Percentiles rank a stretch among this genome's conserved stretches.
These are phyloP conservation scores for Apiospora arundinis DNA, from an alignment of 2,329 filamentous ascomycete genomes.

Conservation along the genomic window DNA sequence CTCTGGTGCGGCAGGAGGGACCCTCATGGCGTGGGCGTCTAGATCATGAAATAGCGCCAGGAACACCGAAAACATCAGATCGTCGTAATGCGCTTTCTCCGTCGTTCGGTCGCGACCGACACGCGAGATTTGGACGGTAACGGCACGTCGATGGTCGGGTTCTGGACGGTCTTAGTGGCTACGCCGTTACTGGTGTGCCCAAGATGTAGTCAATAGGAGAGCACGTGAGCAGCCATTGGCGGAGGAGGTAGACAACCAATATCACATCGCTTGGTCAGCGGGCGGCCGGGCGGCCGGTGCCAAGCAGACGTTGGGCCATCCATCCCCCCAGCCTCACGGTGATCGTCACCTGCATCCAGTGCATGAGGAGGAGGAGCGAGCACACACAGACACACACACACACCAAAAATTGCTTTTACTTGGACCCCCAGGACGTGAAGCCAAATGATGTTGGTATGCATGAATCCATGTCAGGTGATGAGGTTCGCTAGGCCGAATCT, in stretches of 20 bases:
- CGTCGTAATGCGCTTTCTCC: constrained; percentile 6
- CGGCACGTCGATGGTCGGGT: not conserved
- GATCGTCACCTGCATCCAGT: not conserved
- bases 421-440: constrained; percentile 5
- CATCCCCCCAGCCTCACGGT: constrained; percentile 1
- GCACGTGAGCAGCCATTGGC: not conserved
- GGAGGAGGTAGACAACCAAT: not conserved
- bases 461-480: not conserved
- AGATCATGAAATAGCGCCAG: not conserved
- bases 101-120: constrained; percentile 10
- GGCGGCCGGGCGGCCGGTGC: not conserved
- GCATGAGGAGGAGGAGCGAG: not conserved
- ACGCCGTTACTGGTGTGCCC: not conserved
- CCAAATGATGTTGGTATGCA: not conserved
- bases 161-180: not conserved
- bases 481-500: not conserved
- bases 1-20: not conserved
- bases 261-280: not conserved
- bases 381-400: not conserved
- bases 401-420: not conserved
- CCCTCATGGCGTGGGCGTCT: not conserved
- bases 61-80: constrained; percentile 8
- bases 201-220: constrained; percentile 17
- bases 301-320: no score
- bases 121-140: not conserved